Evolutionary conservation across 2,329 filamentous ascomycete species (phyloP).

Genomic region (Sporothrix luriei): DNA sequence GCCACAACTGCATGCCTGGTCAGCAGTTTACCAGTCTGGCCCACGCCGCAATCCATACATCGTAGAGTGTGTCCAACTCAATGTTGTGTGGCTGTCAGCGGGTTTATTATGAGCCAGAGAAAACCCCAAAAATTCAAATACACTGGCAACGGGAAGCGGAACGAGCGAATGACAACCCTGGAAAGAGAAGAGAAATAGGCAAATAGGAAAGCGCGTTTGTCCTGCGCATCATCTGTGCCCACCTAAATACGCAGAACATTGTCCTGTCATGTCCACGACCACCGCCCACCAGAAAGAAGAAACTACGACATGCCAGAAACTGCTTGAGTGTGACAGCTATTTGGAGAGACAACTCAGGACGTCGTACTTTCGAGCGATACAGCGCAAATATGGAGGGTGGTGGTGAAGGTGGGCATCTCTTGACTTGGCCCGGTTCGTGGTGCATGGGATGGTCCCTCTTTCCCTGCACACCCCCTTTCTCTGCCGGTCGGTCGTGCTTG

Average conservation of each 20-base stretch:
- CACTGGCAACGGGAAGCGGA: not conserved
- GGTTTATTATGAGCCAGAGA: conserved; percentile 10
- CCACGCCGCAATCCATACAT: not conserved
- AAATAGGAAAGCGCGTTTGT: conserved; percentile 9
- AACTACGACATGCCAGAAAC: not conserved
- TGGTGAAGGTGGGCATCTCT: conserved; percentile 25
- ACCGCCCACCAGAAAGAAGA: not conserved
- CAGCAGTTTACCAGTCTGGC: too few species aligned
- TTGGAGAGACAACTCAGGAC: not conserved
- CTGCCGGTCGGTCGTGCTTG: conserved; percentile 25
- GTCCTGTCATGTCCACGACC: not conserved
- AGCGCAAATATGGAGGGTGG: conserved; percentile 23
- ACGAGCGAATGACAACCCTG: not conserved
- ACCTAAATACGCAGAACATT: not conserved
- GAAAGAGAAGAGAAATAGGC: conserved; percentile 13
- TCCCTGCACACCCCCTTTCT: conserved; percentile 21
- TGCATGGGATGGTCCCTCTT: conserved; percentile 6
- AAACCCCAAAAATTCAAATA: not conserved
- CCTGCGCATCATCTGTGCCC: not conserved
- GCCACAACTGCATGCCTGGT: not conserved
- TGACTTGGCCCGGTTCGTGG: conserved; percentile 22
- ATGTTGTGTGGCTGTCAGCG: conserved; percentile 14
- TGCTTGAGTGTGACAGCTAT: not conserved
- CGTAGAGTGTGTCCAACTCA: too few species aligned
- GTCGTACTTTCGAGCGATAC: not conserved